Evolutionary conservation across 768 basidiomycete species (phyloP).

Genomic region (Hygrocybe coccinea): DNA sequence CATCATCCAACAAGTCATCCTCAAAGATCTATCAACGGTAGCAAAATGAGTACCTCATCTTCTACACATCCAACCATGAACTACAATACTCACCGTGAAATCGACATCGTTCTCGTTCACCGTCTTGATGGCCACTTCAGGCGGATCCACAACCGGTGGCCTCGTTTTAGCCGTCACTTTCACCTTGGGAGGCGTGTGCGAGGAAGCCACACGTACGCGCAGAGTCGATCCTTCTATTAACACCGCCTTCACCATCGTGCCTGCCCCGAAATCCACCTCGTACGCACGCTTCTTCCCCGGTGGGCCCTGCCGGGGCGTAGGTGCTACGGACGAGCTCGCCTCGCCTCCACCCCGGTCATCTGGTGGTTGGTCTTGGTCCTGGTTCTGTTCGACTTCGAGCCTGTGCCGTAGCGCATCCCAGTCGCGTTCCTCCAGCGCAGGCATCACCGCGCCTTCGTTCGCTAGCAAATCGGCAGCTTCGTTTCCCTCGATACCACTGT

Average conservation of each 20-base stretch:
- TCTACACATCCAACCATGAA: background rate
- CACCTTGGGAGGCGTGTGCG: background rate
- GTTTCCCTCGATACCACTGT: constrained; percentile 74
- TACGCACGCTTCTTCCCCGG: background rate
- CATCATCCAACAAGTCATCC: background rate
- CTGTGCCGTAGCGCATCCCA: constrained; percentile 38
- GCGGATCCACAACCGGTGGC: background rate
- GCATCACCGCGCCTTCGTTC: constrained; percentile 47
- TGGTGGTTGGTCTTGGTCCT: too few relatives aligned
- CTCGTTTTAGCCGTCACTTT: background rate
- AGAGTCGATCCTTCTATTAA: background rate
- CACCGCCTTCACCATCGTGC: background rate
- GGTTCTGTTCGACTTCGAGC: too few relatives aligned
- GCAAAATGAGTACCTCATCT: background rate
- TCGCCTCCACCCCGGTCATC: background rate
- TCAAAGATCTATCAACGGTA: background rate
- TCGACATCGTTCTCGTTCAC: background rate
- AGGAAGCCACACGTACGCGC: background rate
- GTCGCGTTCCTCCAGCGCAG: constrained; percentile 46
- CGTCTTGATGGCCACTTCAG: background rate
- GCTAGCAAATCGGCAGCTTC: constrained; percentile 81
- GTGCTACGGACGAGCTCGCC: background rate
- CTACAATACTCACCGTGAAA: background rate
- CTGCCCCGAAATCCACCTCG: background rate
- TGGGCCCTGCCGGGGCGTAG: background rate